A percentile compares a stretch with the other conserved stretches of the same genome.
These are phyloP conservation scores for Mycena haematopus DNA, from an alignment of 768 basidiomycete species.

Conservation along the genomic window DNA sequence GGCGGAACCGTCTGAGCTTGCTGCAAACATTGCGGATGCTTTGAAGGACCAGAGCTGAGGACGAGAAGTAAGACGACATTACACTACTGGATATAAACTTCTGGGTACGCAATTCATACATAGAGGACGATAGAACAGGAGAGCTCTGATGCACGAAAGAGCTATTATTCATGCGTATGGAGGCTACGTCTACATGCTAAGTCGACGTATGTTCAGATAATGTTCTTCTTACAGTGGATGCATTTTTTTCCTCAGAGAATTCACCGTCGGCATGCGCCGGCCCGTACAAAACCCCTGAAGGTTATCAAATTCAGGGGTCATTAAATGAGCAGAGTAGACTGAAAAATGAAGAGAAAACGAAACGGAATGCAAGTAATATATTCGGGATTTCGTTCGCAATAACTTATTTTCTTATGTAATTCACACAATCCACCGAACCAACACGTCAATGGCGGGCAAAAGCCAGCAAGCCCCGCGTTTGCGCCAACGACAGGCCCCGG, in stretches of 20 bases:
- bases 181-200: no score
- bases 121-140: conserved; percentile 6
- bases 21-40: conserved; percentile 52
- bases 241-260: no score
- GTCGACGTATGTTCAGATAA: no score
- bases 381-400: no score
- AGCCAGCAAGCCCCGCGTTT: conserved; percentile 26
- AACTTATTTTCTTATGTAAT: conserved; percentile 24
- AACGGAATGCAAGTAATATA: no score
- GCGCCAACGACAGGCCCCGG: conserved; percentile 23
- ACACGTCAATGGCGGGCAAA: conserved; percentile 29
- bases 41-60: conserved; percentile 32
- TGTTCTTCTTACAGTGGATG: no score
- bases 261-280: no score
- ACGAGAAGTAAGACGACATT: background rate
- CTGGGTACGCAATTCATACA: background rate
- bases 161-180: background rate
- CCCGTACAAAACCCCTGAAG: background rate
- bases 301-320: no score
- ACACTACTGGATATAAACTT: background rate
- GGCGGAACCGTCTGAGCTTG: conserved; percentile 59
- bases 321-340: no score
- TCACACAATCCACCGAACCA: background rate
- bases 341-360: no score
- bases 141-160: conserved; percentile 1